Base-by-base conservation (phyloP, 139 green algal species). In the Edaphochlamys debaryana region DNA sequence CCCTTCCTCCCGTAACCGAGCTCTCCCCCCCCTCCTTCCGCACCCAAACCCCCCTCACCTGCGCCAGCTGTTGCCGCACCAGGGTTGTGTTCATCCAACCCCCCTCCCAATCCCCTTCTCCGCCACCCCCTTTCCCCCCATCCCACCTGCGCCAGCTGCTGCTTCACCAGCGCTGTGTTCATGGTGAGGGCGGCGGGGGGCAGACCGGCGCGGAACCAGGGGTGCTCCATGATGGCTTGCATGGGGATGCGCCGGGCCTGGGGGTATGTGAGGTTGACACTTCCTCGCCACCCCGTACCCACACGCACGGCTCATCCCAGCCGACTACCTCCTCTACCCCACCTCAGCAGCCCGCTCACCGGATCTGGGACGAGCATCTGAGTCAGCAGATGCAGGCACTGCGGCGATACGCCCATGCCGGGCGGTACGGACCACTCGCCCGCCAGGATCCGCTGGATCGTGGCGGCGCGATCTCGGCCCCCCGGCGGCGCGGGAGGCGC, bases 191-290 rank as follows among this genome's bases (percentile, higher is more conserved):
- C 87, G 2, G 71, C 64, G 36, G 84, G 74, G 50, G 87, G 87
- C 66, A 91, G 87, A 0, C 84, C 85, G 27, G 66, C 73, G 42
- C 69, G 48, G 77, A 96, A 97, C 94, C 94, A 97, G 38, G 90
- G 87, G 87, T 97, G 93, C 76, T 85, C 45, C 86, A 94, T 91
- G 77, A 98, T 95, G 69, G 90, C 84, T 15, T 66, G 48, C 62
- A 98, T 91, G 30, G 85, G 86, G 69, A 91, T 80, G 36, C 95
- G 86, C 20, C 60, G 75, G n/a, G n/a, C n/a, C n/a, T n/a, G n/a
- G n/a, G n/a, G n/a, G n/a, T n/a, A n/a, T n/a, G n/a, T n/a, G n/a
- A n/a, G n/a, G n/a, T n/a, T n/a, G n/a, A n/a, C n/a, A n/a, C n/a
- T n/a, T n/a, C n/a, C n/a, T n/a, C n/a, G n/a, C n/a, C n/a, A n/a